Evolutionary conservation across 2,329 filamentous ascomycete species (phyloP).

Genomic region (Hymenoscyphus infarciens): DNA sequence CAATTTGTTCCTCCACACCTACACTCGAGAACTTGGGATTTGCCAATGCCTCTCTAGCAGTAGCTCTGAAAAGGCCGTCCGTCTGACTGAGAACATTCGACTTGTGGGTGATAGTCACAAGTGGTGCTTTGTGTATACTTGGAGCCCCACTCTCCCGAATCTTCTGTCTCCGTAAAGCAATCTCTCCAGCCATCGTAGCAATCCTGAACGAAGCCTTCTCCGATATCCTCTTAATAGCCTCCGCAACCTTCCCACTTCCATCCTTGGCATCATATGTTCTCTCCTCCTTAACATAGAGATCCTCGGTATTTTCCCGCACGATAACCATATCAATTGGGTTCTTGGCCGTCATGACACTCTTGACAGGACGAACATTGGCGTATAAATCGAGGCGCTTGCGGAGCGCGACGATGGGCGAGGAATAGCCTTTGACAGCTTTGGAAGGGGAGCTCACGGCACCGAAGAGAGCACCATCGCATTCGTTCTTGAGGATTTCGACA

Average conservation of each 20-base stretch:
- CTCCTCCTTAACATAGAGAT: constrained; percentile 90
- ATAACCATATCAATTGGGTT: constrained; percentile 85
- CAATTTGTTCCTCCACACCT: constrained; percentile 90
- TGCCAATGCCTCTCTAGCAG: constrained; percentile 69
- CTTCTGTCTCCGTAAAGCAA: constrained; percentile 81
- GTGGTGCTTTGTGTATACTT: constrained; percentile 63
- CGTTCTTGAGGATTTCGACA: constrained; percentile 79
- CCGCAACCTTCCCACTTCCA: constrained; percentile 74
- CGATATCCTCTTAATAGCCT: constrained; percentile 96
- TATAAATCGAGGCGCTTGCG: constrained; percentile 94
- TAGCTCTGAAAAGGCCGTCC: constrained; percentile 88
- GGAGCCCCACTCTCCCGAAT: constrained; percentile 59
- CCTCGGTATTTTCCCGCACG: constrained; percentile 97
- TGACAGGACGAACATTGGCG: constrained; percentile 95
- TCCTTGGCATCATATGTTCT: constrained; percentile 71
- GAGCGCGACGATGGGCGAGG: constrained; percentile 81
- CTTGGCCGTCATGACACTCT: constrained; percentile 64
- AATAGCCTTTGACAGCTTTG: constrained; percentile 89
- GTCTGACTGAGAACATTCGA: constrained; percentile 96
- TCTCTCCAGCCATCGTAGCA: constrained; percentile 89
- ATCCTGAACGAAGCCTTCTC: constrained; percentile 82
- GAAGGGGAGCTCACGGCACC: constrained; percentile 92
- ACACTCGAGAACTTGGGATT: constrained; percentile 60
- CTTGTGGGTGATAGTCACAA: constrained; percentile 98
- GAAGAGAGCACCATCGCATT: constrained; percentile 95